Percentiles rank a stretch among this genome's conserved stretches.
phyloP scores from a whole-genome alignment of 176 grass and related monocot genomes.

The Hyparrhenia diplandra region DNA sequence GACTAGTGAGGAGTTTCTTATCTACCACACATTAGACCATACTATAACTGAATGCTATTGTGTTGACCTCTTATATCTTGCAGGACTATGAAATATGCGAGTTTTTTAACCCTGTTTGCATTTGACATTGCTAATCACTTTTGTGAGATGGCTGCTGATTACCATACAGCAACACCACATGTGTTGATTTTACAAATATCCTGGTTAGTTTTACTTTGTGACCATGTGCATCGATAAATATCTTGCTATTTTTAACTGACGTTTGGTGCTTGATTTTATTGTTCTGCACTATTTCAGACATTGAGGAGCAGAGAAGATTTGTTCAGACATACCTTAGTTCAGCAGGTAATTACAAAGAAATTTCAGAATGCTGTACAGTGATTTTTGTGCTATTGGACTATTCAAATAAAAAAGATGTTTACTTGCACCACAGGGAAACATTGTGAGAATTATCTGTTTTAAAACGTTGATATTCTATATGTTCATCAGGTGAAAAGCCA shows the following conservation, averaged over 20 bases:
- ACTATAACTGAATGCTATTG: not conserved
- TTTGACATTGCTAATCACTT: conserved; percentile 97
- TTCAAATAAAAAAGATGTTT: not conserved
- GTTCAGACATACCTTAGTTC: conserved; percentile 64
- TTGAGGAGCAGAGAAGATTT: conserved; percentile 70
- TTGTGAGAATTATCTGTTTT: not conserved
- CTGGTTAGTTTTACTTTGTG: conserved; percentile 54
- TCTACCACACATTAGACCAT: not conserved
- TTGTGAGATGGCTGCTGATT: conserved; percentile 98
- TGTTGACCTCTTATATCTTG: not conserved
- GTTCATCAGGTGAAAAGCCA: conserved; percentile 39
- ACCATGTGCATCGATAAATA: not conserved
- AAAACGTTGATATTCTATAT: not conserved
- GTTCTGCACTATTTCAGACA: conserved; percentile 40
- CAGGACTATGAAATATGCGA: conserved; percentile 97
- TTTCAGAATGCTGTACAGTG: not conserved
- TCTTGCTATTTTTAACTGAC: not conserved
- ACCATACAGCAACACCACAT: conserved; percentile 71
- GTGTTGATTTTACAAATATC: conserved; percentile 85
- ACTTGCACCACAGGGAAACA: not conserved
- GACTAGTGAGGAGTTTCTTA: not conserved
- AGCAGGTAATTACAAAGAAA: conserved; percentile 50
- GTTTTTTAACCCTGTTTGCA: conserved; percentile 86
- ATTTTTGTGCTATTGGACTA: not conserved
- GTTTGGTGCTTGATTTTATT: not conserved